Evolutionary conservation across 1,284 basidiomycete species (phyloP).

Genomic region (Malassezia furfur): DNA sequence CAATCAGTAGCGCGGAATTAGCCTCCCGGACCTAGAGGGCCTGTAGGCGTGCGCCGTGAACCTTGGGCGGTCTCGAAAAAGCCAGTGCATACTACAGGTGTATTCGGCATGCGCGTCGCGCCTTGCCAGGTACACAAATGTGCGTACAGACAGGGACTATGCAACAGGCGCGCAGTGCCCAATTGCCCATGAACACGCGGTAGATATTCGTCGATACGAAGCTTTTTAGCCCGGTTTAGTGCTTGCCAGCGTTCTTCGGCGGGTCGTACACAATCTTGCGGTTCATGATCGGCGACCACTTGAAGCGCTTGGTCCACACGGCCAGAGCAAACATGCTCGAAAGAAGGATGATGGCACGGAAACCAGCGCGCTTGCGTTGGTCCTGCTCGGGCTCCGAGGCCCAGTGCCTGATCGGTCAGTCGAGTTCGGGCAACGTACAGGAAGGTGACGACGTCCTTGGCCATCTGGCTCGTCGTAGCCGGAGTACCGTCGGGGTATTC

Average conservation of each 20-base stretch:
- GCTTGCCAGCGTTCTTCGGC: constrained; percentile 16
- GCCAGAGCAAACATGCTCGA: constrained; percentile 31
- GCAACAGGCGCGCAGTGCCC: not conserved
- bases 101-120: not conserved
- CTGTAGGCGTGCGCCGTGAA: too few relatives aligned
- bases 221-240: constrained; percentile 3
- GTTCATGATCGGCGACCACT: constrained; percentile 38
- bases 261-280: constrained; percentile 42
- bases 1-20: too few relatives aligned
- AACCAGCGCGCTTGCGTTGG: constrained; percentile 87
- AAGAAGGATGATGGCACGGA: constrained; percentile 51
- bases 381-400: constrained; percentile 88
- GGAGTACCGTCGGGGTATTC: constrained; percentile 63
- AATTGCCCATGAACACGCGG: not conserved
- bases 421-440: constrained; percentile 56
- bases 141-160: not conserved
- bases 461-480: constrained; percentile 96
- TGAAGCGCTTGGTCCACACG: constrained; percentile 41
- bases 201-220: not conserved
- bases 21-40: too few relatives aligned
- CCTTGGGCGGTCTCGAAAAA: not conserved
- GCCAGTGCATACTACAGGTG: not conserved
- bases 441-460: constrained; percentile 95
- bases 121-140: too few relatives aligned
- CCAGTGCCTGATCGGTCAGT: constrained; percentile 34